A percentile compares a stretch with the other conserved stretches of the same genome.
Conservation (phyloP, 2,329 filamentous ascomycete species). For the Cladorrhinum sp. region DNA sequence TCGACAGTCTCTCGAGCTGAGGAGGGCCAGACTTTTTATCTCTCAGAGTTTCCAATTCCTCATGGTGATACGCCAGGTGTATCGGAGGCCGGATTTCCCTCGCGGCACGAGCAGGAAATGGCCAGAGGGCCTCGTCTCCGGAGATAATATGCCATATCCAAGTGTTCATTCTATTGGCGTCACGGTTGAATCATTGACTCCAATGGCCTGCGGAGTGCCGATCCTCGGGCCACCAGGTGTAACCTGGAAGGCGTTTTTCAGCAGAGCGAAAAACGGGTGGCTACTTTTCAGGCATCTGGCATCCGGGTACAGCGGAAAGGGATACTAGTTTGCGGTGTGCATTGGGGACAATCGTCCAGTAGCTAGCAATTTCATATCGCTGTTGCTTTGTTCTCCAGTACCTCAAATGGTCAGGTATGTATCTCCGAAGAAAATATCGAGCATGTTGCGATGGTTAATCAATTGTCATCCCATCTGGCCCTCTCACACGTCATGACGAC, state of each 20-base stretch:
- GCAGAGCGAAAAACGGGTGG: too few species aligned
- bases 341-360: too few species aligned
- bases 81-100: background rate
- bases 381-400: too few species aligned
- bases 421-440: too few species aligned
- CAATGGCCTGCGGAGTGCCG: background rate
- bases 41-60: background rate
- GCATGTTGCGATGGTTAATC: too few species aligned
- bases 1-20: background rate
- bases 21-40: too few species aligned
- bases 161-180: background rate
- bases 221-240: background rate
- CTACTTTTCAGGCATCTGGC: too few species aligned
- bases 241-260: background rate
- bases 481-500: background rate
- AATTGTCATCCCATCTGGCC: too few species aligned
- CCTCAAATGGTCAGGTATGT: too few species aligned
- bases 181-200: background rate
- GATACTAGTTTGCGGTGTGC: too few species aligned
- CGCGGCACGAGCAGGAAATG: background rate
- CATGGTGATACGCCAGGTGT: background rate
- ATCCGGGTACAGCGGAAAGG: too few species aligned
- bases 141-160: background rate
- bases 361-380: too few species aligned
- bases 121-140: background rate